Percentiles rank a stretch among this genome's conserved stretches.
Evolutionary conservation across 73 alveolate genomes (phyloP).

Genomic region (Symbiodinium natans): DNA sequence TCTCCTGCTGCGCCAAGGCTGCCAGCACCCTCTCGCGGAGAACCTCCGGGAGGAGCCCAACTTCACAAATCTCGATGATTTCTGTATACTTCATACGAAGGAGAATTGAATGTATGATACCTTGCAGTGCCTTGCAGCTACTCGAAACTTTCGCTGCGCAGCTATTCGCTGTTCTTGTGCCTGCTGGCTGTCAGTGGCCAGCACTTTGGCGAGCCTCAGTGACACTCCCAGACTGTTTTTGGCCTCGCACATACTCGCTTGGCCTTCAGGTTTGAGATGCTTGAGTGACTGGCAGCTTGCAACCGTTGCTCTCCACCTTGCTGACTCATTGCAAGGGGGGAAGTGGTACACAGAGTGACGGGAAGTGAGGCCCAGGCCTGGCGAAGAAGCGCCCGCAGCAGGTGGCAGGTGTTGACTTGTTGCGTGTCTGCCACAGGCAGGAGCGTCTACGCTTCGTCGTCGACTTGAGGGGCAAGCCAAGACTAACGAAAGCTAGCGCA

Average conservation of each 20-base stretch:
- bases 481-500: not conserved
- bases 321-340: too few species aligned
- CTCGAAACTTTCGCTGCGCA: not conserved
- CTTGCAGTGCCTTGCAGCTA: too few species aligned
- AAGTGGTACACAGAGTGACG: too few species aligned
- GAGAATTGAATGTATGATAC: too few species aligned
- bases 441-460: too few species aligned
- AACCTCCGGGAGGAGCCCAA: slow-evolving; percentile 9
- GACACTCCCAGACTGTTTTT: too few species aligned
- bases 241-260: too few species aligned
- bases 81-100: too few species aligned
- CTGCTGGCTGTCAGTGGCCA: slow-evolving; percentile 75
- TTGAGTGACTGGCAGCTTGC: slow-evolving; percentile 42
- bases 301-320: slow-evolving; percentile 87
- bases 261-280: too few species aligned
- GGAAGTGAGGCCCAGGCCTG: slow-evolving; percentile 62
- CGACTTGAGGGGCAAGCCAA: not conserved
- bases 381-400: slow-evolving; percentile 75
- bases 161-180: not conserved
- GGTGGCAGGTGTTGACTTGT: slow-evolving; percentile 73
- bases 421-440: slow-evolving; percentile 32
- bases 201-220: slow-evolving; percentile 52
- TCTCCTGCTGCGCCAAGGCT: slow-evolving; percentile 46
- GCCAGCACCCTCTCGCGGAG: slow-evolving; percentile 80
- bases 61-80: too few species aligned